Evolutionary conservation across 1,139 yeast species (phyloP), one percentile per base, ranked within the genome.

Genomic region (Candida sp.): DNA sequence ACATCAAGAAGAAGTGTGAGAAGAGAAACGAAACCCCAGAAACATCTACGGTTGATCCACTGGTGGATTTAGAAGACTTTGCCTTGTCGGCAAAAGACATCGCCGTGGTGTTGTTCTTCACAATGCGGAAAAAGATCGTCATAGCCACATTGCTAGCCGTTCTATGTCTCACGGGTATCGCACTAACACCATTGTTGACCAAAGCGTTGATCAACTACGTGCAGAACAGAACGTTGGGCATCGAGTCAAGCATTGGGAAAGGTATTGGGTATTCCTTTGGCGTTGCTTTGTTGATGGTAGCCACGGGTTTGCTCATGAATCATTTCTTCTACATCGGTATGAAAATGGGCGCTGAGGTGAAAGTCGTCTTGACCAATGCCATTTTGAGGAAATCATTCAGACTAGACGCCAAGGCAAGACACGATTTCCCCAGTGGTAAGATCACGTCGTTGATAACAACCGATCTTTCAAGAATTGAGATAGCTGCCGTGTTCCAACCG

Each of bases 381-480:
- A 58, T 73, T 7, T 60, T 73, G 40, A 66, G 63, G 26, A 73
- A 73, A 49, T 63, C 76, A 1, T 71, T 70, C 54, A 58, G 60
- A 27, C 58, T 72, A 30, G 67, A 60, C 54, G 68, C 69, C 4
- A 59, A 59, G 48, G 57, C 69, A 22, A 63, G 63, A 45, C 71
- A 67, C 57, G 61, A 66, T 51, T 73, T 56, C 50, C 63, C 76
- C 2, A 46, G 61, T 1, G 71, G 74, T 32, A 70, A 67, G 49
- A 68, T 73, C 52, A 73, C 78, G 22, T 70, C 86, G 22, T 69
- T 90, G 63, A 79, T 90, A 69, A 87, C 94, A 11, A 86, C 96
- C 1, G 97, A 90, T 64, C 76, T 91, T 50, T 83, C 93, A 28
- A 81, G 96, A 62, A 80, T 91, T 39, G 96, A 90, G 63, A 81